Evolutionary conservation across 2,329 filamentous ascomycete species (phyloP).

Genomic region (Fusarium transvaalense): DNA sequence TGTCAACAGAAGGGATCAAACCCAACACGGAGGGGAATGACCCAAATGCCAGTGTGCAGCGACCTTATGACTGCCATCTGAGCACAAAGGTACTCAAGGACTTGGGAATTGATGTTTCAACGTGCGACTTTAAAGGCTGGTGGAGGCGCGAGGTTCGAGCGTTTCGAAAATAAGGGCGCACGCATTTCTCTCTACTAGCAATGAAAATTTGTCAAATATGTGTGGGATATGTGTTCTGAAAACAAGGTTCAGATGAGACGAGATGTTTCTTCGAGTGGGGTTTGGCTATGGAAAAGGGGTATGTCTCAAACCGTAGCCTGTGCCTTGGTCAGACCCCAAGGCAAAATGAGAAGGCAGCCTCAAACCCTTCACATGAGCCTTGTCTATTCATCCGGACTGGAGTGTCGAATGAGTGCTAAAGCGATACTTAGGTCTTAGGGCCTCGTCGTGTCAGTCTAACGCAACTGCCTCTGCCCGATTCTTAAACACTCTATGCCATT

Average conservation of each 20-base stretch:
- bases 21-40: slow-evolving; percentile 79
- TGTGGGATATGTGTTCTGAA: slow-evolving; percentile 11
- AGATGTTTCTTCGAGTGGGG: slow-evolving; percentile 15
- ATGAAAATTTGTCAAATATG: neutral
- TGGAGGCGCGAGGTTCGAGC: slow-evolving; percentile 76
- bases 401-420: neutral
- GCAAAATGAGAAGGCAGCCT: slow-evolving; percentile 12
- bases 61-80: slow-evolving; percentile 90
- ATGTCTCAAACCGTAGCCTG: slow-evolving; percentile 20
- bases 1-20: slow-evolving; percentile 76
- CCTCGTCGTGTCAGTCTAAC: neutral
- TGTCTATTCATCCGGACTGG: neutral
- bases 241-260: slow-evolving; percentile 13
- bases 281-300: slow-evolving; percentile 21
- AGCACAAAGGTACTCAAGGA: slow-evolving; percentile 80
- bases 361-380: slow-evolving; percentile 1
- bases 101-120: slow-evolving; percentile 79
- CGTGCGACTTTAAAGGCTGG: slow-evolving; percentile 83
- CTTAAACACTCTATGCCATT: neutral
- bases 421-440: neutral
- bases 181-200: neutral
- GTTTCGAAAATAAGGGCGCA: slow-evolving; percentile 63
- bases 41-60: slow-evolving; percentile 76
- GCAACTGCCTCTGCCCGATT: neutral
- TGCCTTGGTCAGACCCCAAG: neutral